Evolutionary conservation across 129 eudicot species (phyloP), one percentile per base, ranked within the genome.

Genomic region (Pseudognaphalium luteoalbum): DNA sequence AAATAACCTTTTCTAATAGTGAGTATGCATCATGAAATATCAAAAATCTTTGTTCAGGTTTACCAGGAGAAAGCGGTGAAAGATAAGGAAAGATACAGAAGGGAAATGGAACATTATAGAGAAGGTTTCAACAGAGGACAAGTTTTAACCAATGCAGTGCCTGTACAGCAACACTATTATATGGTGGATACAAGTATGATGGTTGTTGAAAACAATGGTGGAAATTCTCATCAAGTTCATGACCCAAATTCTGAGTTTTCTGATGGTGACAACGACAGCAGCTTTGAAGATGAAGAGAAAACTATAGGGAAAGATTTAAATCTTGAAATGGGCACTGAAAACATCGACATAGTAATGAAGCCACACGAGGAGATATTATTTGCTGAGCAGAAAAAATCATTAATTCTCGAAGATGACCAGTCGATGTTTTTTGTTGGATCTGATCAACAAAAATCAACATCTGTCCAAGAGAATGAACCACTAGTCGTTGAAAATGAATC

Each of bases 41-140:
- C 1, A 25, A 25, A 25, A 25, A 25, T 25, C 28, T 25, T 25
- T 25, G 28, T 25, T 25, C 28, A 94, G 98, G 86, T 91, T 47
- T 94, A 94, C 85, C 97, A 89, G 51, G 97, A 94, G 66, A 91
- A 91, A 51, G 98, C 98, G n/a, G 68, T 81, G 34, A 81, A 72
- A 83, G 98, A 94, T 76, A 94, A 94, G 83, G 98, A 94, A 73
- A 82, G 98, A 51, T 94, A 94, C 85, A 83, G 33, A 83, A 63
- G 70, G 15, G 98, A 94, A 80, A 94, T 94, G 98, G 93, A 76
- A 73, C 86, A 60, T 10, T 94, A 90, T 22, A 77, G 81, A 73
- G 96, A 86, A 74, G 83, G 88, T 73, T 32, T 88, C 66, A 72
- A 79, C 65, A 74, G 66, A 10, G 96, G 84, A 11, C 83, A 82